phyloP scores from a whole-genome alignment of 2,329 filamentous ascomycete genomes.

The Orbilia ellipsospora region DNA sequence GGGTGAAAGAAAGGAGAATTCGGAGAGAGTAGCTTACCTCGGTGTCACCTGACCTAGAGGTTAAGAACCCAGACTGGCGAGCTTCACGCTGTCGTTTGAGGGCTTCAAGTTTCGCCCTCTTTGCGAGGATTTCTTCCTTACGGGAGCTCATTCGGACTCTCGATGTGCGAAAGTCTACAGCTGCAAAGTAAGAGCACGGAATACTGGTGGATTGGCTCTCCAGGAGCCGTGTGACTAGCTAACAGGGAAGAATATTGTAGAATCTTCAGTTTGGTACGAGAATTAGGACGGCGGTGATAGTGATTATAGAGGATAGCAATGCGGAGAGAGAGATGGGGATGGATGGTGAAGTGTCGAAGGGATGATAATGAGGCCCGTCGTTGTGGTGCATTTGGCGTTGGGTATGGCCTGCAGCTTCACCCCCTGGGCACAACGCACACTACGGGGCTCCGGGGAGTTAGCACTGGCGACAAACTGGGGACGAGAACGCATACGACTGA shows the following conservation, averaged over 20 bases:
- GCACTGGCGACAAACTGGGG: no score
- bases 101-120: slow-evolving; percentile 96
- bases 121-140: slow-evolving; percentile 94
- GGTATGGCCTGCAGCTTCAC: slow-evolving; percentile 5
- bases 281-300: no score
- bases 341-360: background rate
- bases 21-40: slow-evolving; percentile 71
- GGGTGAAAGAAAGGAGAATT: background rate
- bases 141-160: slow-evolving; percentile 70
- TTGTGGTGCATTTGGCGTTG: slow-evolving; percentile 18
- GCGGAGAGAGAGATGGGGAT: background rate
- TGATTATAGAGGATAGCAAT: background rate
- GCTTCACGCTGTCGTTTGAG: slow-evolving; percentile 85
- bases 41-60: slow-evolving; percentile 74
- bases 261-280: no score
- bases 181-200: slow-evolving; percentile 48
- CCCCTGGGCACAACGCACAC: background rate
- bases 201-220: slow-evolving; percentile 17
- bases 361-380: slow-evolving; percentile 3
- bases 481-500: no score
- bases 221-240: slow-evolving; percentile 7
- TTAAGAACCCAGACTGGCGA: slow-evolving; percentile 77
- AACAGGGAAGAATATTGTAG: background rate
- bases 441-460: background rate
- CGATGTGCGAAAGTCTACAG: slow-evolving; percentile 32